Percentiles rank a stretch among this genome's conserved stretches.
These are phyloP conservation scores for Peribolospora kevripleyi DNA, from an alignment of 768 basidiomycete species.

Conservation along the genomic window DNA sequence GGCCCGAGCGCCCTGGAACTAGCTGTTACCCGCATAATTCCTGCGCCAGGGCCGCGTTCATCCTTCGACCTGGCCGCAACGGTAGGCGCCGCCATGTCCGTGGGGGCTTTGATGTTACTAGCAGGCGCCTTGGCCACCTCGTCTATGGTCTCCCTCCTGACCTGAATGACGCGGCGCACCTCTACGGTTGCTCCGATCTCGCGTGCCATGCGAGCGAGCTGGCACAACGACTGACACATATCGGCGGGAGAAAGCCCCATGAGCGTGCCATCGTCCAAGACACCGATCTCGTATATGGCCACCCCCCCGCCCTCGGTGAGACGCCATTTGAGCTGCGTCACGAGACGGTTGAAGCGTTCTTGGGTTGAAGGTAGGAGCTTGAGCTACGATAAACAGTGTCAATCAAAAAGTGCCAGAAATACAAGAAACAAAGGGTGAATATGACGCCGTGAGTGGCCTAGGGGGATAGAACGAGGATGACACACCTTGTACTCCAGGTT, in stretches of 20 bases:
- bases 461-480: not conserved
- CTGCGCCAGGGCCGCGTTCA: no score
- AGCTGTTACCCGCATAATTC: no score
- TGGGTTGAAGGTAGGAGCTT: constrained; percentile 5
- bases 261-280: constrained; percentile 68
- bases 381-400: constrained; percentile 6
- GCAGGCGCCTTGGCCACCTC: no score
- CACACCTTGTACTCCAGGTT: not conserved
- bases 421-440: not conserved
- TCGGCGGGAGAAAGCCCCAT: constrained; percentile 47
- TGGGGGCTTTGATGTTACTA: no score
- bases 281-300: constrained; percentile 55
- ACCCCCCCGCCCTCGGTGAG: constrained; percentile 61
- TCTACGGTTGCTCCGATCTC: constrained; percentile 71
- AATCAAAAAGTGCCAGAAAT: not conserved
- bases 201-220: constrained; percentile 78
- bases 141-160: no score
- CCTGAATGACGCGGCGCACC: no score
- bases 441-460: not conserved
- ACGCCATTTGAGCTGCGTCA: constrained; percentile 91
- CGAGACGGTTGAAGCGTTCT: constrained; percentile 30
- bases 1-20: no score
- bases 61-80: no score
- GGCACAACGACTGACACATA: constrained; percentile 57
- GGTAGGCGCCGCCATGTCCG: no score